Base-by-base conservation (phyloP, 2,329 filamentous ascomycete species). In the Tetracladium maxilliforme region DNA sequence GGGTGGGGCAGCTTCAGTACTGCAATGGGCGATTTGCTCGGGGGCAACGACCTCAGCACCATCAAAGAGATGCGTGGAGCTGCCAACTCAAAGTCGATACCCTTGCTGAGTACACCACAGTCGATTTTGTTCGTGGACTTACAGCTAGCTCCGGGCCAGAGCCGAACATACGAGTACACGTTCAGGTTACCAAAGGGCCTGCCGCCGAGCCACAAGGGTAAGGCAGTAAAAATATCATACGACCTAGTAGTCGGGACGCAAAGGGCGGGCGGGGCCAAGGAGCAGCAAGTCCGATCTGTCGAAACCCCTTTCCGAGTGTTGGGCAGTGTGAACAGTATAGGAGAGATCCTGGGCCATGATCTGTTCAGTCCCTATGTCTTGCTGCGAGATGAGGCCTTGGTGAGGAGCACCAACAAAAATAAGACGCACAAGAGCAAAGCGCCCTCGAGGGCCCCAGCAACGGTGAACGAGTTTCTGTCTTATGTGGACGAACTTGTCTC, bases 41-140 rank as follows among this genome's bases (percentile, higher is more conserved):
- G 84, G 6, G 71, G 76, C 23, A 75, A 76, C 26, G 86, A 94
- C 41, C 70, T 92, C 36, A 92, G 87, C 52, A 92, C 79, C 30
- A 86, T 98, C 44, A 84, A 86, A 42, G 86, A 95, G 45, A 94
- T 95, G 82, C 77, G 86, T 35, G 81, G 80, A 4, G 76, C 79
- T 25, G 79, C 78, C 14, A 90, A 78, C 45, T 79, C 83, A 16
- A 86, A 83, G 44, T 78, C 81, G 4, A 76, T 98, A 21, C 90
- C 90, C 1, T 58, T 98, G 23, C 62, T 98, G n/a, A 90, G 82
- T 10, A 95, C 87, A 5, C 86, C 87, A 2, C 90, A 95, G 51
- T 93, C 84, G 3, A 82, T 98, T 32, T 56, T 98, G 9, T 98
- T 98, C 47, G 90, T 98, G 26, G 86, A 98, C 48, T 58, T 98